These are phyloP conservation scores for Phytophthora cactorum DNA, from an alignment of 352 stramenopile species.

Conservation along the genomic window DNA sequence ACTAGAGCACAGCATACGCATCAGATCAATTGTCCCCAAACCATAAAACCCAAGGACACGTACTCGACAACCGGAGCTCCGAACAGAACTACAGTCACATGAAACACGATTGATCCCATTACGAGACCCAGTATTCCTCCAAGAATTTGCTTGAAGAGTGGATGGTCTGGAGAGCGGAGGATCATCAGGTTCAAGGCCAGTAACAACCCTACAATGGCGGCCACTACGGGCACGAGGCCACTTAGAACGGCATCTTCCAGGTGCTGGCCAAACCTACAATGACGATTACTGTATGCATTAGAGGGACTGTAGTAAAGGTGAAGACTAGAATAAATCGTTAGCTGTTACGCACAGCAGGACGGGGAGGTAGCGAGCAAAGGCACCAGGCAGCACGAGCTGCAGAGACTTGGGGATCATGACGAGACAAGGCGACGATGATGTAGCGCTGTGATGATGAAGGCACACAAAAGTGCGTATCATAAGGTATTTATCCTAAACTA, in stretches of 20 bases:
- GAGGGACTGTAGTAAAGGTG: not conserved
- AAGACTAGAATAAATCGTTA: not conserved
- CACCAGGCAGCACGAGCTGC: constrained; percentile 32
- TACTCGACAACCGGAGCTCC: constrained; percentile 74
- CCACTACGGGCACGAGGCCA: constrained; percentile 49
- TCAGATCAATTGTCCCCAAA: constrained; percentile 3
- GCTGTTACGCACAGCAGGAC: constrained; percentile 17
- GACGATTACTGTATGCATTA: not conserved
- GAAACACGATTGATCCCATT: constrained; percentile 51
- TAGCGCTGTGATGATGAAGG: constrained; percentile 15
- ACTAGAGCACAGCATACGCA: constrained; percentile 34
- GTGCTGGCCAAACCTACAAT: constrained; percentile 32
- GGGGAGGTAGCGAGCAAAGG: constrained; percentile 29
- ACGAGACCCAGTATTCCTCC: constrained; percentile 40
- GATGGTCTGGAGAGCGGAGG: constrained; percentile 27
- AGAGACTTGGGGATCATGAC: constrained; percentile 33
- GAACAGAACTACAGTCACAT: constrained; percentile 76
- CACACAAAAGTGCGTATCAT: constrained; percentile 5
- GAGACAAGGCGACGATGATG: constrained; percentile 10
- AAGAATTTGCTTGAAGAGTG: constrained; percentile 7
- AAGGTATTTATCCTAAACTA: constrained; percentile 14
- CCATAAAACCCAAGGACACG: not conserved
- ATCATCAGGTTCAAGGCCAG: constrained; percentile 41
- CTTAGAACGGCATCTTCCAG: constrained; percentile 60
- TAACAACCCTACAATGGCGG: constrained; percentile 33